phyloP scores from a whole-genome alignment of 345 rosid species.

The Salix caprea region DNA sequence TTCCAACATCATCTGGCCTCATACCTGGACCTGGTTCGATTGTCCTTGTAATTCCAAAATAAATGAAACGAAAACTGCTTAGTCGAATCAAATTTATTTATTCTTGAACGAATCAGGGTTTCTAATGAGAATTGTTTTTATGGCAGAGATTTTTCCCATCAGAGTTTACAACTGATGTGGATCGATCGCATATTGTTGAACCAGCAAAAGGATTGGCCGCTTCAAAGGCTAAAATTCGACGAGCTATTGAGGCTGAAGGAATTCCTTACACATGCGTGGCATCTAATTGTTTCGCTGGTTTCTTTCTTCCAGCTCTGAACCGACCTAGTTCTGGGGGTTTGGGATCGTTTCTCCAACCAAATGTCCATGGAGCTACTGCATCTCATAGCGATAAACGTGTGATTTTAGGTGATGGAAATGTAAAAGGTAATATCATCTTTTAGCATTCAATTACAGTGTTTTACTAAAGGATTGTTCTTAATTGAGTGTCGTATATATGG shows the following conservation, averaged over 20 bases:
- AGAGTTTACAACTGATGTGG: constrained; percentile 60
- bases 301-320: constrained; percentile 35
- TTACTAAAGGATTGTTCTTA: too few relatives aligned
- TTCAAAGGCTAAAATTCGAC: constrained; percentile 44
- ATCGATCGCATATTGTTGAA: constrained; percentile 46
- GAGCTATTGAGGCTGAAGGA: constrained; percentile 47
- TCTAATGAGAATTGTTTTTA: not conserved
- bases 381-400: constrained; percentile 60
- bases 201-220: constrained; percentile 42
- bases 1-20: too few relatives aligned
- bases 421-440: constrained; percentile 32
- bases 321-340: too few relatives aligned
- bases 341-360: too few relatives aligned
- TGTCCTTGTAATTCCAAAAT: too few relatives aligned
- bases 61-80: too few relatives aligned
- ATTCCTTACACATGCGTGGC: constrained; percentile 52
- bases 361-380: constrained; percentile 26
- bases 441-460: too few relatives aligned
- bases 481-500: too few relatives aligned
- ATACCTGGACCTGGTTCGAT: too few relatives aligned
- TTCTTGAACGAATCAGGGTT: too few relatives aligned
- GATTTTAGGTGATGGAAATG: constrained; percentile 54
- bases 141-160: constrained; percentile 62
- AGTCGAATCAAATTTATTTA: too few relatives aligned
- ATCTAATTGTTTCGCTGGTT: constrained; percentile 44